Evolutionary conservation across 495 filamentous ascomycete genomes (phyloP).

Genomic region (Neurospora sp.): DNA sequence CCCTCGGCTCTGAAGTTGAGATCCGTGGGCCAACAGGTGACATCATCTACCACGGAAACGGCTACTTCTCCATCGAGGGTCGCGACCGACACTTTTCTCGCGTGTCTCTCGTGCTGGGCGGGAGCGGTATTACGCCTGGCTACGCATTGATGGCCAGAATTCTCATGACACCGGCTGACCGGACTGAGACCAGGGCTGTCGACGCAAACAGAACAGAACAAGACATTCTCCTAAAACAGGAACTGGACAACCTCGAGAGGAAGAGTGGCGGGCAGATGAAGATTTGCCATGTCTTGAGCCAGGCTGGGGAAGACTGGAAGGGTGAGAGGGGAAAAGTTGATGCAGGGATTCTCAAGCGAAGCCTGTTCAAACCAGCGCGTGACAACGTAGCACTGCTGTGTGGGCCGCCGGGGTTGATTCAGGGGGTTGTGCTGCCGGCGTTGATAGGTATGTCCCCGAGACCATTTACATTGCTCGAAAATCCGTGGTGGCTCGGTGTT

Average conservation of each 20-base stretch:
- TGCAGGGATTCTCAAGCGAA: background rate
- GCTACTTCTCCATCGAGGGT: background rate
- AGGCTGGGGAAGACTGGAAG: background rate
- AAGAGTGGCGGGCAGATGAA: background rate
- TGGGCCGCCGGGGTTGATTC: background rate
- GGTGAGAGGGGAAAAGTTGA: background rate
- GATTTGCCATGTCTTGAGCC: background rate
- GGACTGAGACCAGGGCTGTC: background rate
- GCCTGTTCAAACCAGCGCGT: background rate
- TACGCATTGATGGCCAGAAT: background rate
- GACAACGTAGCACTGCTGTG: background rate
- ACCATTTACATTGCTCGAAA: background rate
- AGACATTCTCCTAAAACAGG: background rate
- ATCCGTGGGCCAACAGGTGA: background rate
- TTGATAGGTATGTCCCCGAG: background rate
- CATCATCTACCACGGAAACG: background rate
- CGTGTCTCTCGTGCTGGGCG: background rate
- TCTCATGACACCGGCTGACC: background rate
- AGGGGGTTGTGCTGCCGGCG: background rate
- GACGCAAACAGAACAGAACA: background rate
- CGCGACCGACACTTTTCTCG: background rate
- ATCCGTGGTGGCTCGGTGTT: background rate
- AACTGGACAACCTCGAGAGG: background rate
- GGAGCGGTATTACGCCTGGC: background rate
- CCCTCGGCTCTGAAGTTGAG: background rate